These are phyloP conservation scores for Sporothrix pseudoabietina DNA, from an alignment of 2,329 filamentous ascomycete species.

Conservation along the genomic window DNA sequence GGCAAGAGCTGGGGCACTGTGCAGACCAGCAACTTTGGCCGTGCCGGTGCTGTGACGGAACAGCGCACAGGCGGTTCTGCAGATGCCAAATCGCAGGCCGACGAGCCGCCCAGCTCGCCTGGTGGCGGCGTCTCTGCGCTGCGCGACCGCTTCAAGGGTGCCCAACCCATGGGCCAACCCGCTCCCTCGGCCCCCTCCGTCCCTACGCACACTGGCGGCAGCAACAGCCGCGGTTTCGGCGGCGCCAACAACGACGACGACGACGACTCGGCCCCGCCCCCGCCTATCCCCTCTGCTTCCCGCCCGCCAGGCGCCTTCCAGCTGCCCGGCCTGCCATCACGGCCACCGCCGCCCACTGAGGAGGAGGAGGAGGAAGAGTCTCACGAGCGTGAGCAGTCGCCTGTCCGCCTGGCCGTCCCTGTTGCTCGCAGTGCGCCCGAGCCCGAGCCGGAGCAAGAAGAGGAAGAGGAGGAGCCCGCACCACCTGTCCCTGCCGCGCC, in stretches of 20 bases:
- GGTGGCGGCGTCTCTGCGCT: conserved; percentile 71
- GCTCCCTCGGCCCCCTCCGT: conserved; percentile 41
- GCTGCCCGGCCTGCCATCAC: conserved; percentile 72
- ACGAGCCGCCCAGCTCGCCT: conserved; percentile 52
- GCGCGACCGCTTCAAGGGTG: conserved; percentile 79
- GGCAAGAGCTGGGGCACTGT: conserved; percentile 91
- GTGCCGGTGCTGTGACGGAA: conserved; percentile 56
- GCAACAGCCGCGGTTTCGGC: background rate
- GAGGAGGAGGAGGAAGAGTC: conserved; percentile 56
- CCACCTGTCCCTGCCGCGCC: conserved; percentile 52
- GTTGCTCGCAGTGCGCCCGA: conserved; percentile 61
- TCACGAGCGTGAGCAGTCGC: conserved; percentile 65
- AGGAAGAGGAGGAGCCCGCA: conserved; percentile 38
- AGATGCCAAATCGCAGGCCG: conserved; percentile 47
- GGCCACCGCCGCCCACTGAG: conserved; percentile 54
- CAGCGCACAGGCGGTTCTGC: conserved; percentile 65
- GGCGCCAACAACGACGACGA: conserved; percentile 39
- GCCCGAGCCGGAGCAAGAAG: conserved; percentile 50
- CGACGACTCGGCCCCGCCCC: conserved; percentile 59
- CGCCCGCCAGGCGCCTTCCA: conserved; percentile 76
- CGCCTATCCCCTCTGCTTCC: conserved; percentile 63
- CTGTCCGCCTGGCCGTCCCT: conserved; percentile 83
- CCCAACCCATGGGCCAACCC: conserved; percentile 65
- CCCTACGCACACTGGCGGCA: conserved; percentile 43
- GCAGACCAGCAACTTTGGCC: conserved; percentile 70